Evolutionary conservation across 257 asterid species (phyloP).

Genomic region (Ilex aquifolium): DNA sequence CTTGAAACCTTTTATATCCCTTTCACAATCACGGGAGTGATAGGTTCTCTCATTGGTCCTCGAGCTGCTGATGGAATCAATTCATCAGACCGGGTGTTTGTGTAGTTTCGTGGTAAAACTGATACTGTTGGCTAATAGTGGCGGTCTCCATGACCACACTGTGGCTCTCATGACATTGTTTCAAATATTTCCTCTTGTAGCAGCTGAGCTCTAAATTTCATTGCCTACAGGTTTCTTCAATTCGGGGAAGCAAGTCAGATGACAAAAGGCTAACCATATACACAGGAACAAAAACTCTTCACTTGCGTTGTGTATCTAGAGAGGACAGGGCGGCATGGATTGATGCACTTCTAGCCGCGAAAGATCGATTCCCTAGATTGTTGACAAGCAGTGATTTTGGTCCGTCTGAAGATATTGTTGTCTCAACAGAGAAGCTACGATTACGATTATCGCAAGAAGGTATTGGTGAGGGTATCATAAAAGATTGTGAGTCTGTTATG

Average conservation of each 20-base stretch:
- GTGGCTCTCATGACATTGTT: not conserved
- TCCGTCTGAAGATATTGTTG: slow-evolving; percentile 74
- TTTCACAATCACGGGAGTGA: no score
- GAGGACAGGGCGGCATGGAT: slow-evolving; percentile 93
- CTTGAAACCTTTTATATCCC: no score
- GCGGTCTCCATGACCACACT: no score
- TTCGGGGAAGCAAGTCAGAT: slow-evolving; percentile 95
- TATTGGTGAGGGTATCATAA: slow-evolving; percentile 55
- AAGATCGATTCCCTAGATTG: slow-evolving; percentile 87
- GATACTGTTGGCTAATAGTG: no score
- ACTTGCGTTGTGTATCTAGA: slow-evolving; percentile 82
- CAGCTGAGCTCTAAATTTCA: slow-evolving; percentile 15
- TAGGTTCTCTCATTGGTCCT: no score
- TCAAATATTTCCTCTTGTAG: not conserved
- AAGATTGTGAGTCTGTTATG: slow-evolving; percentile 86
- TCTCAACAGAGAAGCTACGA: slow-evolving; percentile 74
- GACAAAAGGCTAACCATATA: slow-evolving; percentile 93
- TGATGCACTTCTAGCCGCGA: slow-evolving; percentile 84
- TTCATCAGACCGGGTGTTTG: no score
- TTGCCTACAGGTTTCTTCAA: slow-evolving; percentile 80
- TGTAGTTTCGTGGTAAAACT: no score
- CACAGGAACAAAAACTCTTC: slow-evolving; percentile 96
- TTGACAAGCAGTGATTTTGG: slow-evolving; percentile 77
- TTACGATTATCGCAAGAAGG: slow-evolving; percentile 73
- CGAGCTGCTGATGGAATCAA: no score